Base-by-base conservation (phyloP, 371 early-diverging fungal species). In the Mortierella sp. region DNA sequence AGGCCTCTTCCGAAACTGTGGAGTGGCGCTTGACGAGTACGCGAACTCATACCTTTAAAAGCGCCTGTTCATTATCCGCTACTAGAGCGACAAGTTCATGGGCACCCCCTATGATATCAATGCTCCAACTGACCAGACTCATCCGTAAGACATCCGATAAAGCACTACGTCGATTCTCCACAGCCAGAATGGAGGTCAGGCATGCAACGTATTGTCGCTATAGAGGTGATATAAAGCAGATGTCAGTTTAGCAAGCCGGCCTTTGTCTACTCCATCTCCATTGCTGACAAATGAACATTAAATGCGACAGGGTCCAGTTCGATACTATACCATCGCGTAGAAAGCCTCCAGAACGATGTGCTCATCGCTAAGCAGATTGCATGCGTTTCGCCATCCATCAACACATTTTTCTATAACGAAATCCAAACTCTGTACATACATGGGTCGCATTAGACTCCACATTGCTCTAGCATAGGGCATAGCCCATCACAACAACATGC, bases 181-280 rank as follows among this genome's bases (percentile, higher is more conserved):
- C 50, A 31, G 39, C 37, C 1, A 64, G 54, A 8, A 65, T 47
- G n/a, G 59, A 56, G 15, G 54, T 28, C 6, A 76, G 41, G 49
- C 70, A 65, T 19, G 61, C 57, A 15, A 70, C 54, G 24, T 76
- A 61, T 50, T 50, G 78, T 7, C 61, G 65, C 78, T 76, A 41
- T 14, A 44, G 23, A 19, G 19, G 17, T 9, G 17, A 19, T 9
- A 44, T 11, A 43, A 0, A 1, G 23, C 8, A 44, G 8, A 9
- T 19, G 12, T 11, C 24, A 34, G 1, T n/a, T n/a, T n/a, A n/a
- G n/a, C n/a, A n/a, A n/a, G n/a, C n/a, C n/a, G n/a, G n/a, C n/a
- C n/a, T n/a, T n/a, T n/a, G n/a, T n/a, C n/a, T n/a, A n/a, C n/a
- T n/a, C n/a, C n/a, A n/a, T n/a, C n/a, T n/a, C n/a, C n/a, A n/a